Evolutionary conservation across 73 alveolate genomes (phyloP).

Genomic region (Tetrahymena borealis): DNA sequence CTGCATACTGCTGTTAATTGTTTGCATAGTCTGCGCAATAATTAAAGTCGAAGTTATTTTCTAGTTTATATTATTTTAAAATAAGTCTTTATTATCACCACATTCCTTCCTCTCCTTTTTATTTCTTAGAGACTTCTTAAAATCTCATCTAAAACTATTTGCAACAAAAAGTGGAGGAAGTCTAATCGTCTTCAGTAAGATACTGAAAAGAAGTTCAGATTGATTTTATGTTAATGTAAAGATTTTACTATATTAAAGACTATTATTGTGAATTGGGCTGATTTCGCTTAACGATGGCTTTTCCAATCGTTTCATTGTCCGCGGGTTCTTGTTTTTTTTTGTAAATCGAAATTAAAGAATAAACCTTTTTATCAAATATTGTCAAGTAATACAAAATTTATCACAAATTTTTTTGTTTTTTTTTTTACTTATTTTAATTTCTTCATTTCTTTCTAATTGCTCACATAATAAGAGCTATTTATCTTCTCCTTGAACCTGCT

Average conservation of each 20-base stretch:
- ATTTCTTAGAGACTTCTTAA: not conserved
- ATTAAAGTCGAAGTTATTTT: not conserved
- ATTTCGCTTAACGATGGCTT: slow-evolving; percentile 1
- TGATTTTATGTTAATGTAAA: not conserved
- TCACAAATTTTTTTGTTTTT: not conserved
- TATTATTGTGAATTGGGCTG: slow-evolving; percentile 1
- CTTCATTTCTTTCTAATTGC: not conserved
- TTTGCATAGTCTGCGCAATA: not conserved
- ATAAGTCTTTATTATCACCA: not conserved
- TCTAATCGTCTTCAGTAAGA: not conserved
- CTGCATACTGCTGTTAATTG: not conserved
- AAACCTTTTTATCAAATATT: not conserved
- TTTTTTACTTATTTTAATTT: not conserved
- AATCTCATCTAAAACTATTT: not conserved
- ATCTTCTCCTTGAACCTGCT: no score
- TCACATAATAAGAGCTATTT: not conserved
- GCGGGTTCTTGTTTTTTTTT: slow-evolving; percentile 2
- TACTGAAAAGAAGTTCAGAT: not conserved
- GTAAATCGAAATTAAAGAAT: not conserved
- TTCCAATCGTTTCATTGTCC: slow-evolving; percentile 1
- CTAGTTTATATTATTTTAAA: not conserved
- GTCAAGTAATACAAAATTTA: not conserved
- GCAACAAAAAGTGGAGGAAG: not conserved
- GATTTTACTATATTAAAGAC: not conserved
- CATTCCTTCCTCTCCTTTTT: not conserved